These are phyloP conservation scores for Thelephora terrestris DNA, from an alignment of 1,284 basidiomycete species.

Conservation along the genomic window DNA sequence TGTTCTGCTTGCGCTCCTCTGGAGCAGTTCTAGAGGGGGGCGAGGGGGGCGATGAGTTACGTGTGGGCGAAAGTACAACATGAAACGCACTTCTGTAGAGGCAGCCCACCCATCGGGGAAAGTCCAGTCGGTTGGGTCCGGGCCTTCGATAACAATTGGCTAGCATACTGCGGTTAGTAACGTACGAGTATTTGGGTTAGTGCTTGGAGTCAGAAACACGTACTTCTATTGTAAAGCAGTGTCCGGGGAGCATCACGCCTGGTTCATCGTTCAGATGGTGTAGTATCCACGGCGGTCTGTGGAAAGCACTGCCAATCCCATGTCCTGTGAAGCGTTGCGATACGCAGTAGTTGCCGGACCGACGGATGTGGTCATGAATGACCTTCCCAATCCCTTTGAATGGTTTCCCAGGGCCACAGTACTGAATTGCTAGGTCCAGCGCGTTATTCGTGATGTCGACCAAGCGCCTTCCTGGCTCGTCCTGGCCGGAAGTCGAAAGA, in stretches of 20 bases:
- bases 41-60: not conserved
- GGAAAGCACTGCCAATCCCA: slow-evolving; percentile 81
- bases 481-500: slow-evolving; percentile 29
- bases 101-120: slow-evolving; percentile 88
- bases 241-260: slow-evolving; percentile 69
- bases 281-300: slow-evolving; percentile 76
- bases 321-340: slow-evolving; percentile 77
- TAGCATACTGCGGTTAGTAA: slow-evolving; percentile 19
- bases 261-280: slow-evolving; percentile 72
- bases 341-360: slow-evolving; percentile 40
- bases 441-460: slow-evolving; percentile 56
- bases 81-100: slow-evolving; percentile 56
- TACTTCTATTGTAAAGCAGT: slow-evolving; percentile 87
- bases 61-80: not conserved
- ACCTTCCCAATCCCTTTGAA: slow-evolving; percentile 70
- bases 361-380: slow-evolving; percentile 50
- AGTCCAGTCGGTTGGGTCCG: slow-evolving; percentile 54
- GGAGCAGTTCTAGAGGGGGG: slow-evolving; percentile 45
- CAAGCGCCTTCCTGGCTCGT: slow-evolving; percentile 54
- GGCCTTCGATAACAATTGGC: slow-evolving; percentile 73
- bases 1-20: slow-evolving; percentile 82
- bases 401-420: slow-evolving; percentile 67
- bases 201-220: slow-evolving; percentile 4
- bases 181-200: not conserved
- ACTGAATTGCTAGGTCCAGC: slow-evolving; percentile 60